Conservation (phyloP, 129 eudicot species). For the Apium graveolens region DNA sequence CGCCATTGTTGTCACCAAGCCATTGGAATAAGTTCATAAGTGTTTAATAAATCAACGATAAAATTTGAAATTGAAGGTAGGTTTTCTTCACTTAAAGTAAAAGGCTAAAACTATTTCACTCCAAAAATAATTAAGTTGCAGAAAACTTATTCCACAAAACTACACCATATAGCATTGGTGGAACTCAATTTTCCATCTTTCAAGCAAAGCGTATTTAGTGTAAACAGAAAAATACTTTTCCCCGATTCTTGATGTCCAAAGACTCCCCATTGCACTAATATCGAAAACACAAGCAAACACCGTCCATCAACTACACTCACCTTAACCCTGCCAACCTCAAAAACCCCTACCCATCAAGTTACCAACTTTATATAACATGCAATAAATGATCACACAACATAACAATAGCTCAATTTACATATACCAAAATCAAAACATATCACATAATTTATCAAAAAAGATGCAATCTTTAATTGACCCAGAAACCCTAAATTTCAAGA, state of each 20-base stretch:
- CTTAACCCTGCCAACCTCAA: background rate
- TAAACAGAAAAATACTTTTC: no score
- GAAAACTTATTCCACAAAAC: no score
- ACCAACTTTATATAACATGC: background rate
- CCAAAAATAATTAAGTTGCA: background rate
- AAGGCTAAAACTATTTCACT: no score
- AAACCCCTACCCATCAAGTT: background rate
- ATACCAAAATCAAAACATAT: no score
- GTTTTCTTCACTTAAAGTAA: no score
- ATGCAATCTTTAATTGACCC: background rate
- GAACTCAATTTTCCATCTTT: no score
- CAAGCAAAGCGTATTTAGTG: background rate
- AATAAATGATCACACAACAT: background rate
- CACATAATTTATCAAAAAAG: background rate
- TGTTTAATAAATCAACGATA: background rate
- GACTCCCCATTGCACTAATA: background rate
- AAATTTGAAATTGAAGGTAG: background rate
- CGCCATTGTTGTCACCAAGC: background rate
- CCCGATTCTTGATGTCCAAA: no score
- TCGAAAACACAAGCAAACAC: background rate
- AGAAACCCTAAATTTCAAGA: background rate
- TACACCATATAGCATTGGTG: background rate
- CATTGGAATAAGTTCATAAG: background rate
- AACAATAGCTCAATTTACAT: background rate
- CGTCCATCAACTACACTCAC: background rate